phyloP scores from a whole-genome alignment of 1,284 basidiomycete genomes.

The Ceratobasidium theobromae region DNA sequence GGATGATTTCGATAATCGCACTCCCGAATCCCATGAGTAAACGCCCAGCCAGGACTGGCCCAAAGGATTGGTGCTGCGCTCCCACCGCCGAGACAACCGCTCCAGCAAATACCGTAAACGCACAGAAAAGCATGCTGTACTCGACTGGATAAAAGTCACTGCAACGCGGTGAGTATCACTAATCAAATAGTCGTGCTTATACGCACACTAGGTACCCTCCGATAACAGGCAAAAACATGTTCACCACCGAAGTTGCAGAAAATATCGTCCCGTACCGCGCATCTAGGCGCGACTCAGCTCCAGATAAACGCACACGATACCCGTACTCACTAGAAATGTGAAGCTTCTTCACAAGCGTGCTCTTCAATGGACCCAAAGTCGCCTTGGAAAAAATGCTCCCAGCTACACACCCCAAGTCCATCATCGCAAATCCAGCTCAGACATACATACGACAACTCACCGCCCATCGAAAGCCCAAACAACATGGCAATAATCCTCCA shows the following conservation, averaged over 20 bases:
- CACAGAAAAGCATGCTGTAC: slow-evolving; percentile 21
- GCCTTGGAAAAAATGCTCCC: slow-evolving; percentile 10
- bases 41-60: slow-evolving; percentile 10
- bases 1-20: slow-evolving; percentile 16
- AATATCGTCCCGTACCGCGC: slow-evolving; percentile 6
- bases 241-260: slow-evolving; percentile 7
- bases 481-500: slow-evolving; percentile 20
- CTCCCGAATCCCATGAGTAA: slow-evolving; percentile 21
- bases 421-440: background rate
- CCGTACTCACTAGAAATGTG: slow-evolving; percentile 1
- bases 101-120: slow-evolving; percentile 14
- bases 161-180: background rate
- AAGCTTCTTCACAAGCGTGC: slow-evolving; percentile 8
- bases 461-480: slow-evolving; percentile 3
- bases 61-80: slow-evolving; percentile 1
- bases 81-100: slow-evolving; percentile 7
- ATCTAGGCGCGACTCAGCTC: background rate
- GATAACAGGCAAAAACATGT: slow-evolving; percentile 11
- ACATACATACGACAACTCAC: background rate
- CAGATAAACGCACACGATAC: too few relatives aligned
- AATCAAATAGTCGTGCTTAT: background rate
- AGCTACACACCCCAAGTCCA: background rate
- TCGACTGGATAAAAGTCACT: slow-evolving; percentile 14
- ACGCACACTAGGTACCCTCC: slow-evolving; percentile 14
- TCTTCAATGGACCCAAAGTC: slow-evolving; percentile 5